Evolutionary conservation across 2,329 filamentous ascomycete genomes (phyloP), one percentile per base, ranked within the genome.

Genomic region (Fusarium xyrophilum): DNA sequence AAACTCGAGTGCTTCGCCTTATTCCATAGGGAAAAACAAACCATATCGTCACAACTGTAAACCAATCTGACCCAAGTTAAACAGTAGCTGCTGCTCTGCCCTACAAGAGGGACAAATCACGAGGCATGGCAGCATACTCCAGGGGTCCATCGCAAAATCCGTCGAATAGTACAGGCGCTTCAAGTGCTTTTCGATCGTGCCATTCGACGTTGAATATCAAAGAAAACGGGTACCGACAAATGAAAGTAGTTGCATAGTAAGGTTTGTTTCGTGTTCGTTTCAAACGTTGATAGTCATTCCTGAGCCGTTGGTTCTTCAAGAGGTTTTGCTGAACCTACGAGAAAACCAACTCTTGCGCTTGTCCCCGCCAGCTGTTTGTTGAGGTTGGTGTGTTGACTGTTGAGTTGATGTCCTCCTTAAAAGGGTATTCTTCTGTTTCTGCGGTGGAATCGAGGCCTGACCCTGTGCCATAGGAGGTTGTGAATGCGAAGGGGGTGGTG

Each of bases 341-440:
- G 91, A 88, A 74, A 98, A 89, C 93, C 94, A 97, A 77, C 93
- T 96, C 85, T 93, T 94, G 69, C 92, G 86, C 84, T 97, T 97
- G 64, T 93, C 91, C 15, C 76, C 75, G 23, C 71, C 65, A 7
- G 65, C 60, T 44, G 71, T 53, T 52, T 64, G 73, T 50, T 73
- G 72, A 12, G 60, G 21, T 30, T 71, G 63, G 50, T 59, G 60
- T 46, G 44, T 30, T 36, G 69, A 64, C 47, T 73, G 63, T 42
- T 72, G 75, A 50, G 73, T 75, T 7, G 71, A 69, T 44, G 77
- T 70, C 30, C 76, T 67, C 54, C 71, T 74, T 44, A 77, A 63
- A 43, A 78, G 64, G 30, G 74, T 64, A 32, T 68, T 52, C 58
- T 75, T 73, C 68, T 78, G 77, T 51, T 75, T 74, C 35, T 72